Evolutionary conservation across 345 rosid species (phyloP), one percentile per base, ranked within the genome.

Genomic region (Dimocarpus longan): DNA sequence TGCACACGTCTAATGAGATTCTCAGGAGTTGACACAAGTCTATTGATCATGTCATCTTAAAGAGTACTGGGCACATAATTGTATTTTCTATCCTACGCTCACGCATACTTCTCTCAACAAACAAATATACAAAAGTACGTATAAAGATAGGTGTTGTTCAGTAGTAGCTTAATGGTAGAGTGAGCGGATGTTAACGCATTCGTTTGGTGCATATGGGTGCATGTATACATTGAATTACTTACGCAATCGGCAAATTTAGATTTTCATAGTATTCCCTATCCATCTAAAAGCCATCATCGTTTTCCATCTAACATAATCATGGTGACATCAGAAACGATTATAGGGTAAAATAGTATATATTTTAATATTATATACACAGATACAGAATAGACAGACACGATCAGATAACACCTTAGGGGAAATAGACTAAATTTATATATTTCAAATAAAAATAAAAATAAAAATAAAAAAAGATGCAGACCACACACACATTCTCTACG

Each of bases 1-100:
- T 96, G 98, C 95, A 93, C 85, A 81, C 90, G 87, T 94, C 98
- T 92, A 94, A 93, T 91, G 85, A 89, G 83, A 85, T 89, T 86
- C 89, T 95, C 89, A 91, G 92, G 77, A 86, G 81, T 81, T 90
- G 91, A 84, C 79, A 76, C 56, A 75, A 76, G 59, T 46, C 78
- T 40, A 64, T 66, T 40, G 62, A 54, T 24, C 28, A 85, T 24
- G 43, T 10, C 37, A 72, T 69, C 65, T 63, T 40, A 68, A 21
- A 57, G 52, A 21, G 12, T 11, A 16, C 2, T 56, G 42, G 43
- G 13, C 63, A 77, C 8, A 4, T 68, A 24, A 22, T 54, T 48
- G 32, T 21, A 24, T 39, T 54, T 76, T 21, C 64, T 22, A 76
- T 56, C 46, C 42, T 57, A 56, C 13, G 39, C 39, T 21, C 32